These are phyloP conservation scores for Citrus inodora DNA, from an alignment of 345 rosid species.

Conservation along the genomic window DNA sequence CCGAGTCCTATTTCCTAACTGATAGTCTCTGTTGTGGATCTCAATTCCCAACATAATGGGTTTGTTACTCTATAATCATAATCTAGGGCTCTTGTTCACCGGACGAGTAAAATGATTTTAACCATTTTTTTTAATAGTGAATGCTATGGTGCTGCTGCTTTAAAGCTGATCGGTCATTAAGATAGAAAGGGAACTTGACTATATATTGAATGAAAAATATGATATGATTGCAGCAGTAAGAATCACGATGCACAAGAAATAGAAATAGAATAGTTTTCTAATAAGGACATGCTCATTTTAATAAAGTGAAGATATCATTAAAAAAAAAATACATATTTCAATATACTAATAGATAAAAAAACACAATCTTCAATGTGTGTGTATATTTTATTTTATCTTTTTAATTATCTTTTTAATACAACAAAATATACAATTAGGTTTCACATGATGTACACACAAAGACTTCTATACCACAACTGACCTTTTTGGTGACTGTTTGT, in stretches of 20 bases:
- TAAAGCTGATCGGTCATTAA: conserved; percentile 89
- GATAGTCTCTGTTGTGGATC: too few species aligned
- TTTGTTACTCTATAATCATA: background rate
- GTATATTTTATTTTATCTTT: background rate
- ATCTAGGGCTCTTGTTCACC: conserved; percentile 4
- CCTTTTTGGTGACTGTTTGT: conserved; percentile 40
- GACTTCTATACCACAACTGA: conserved; percentile 21
- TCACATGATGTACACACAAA: background rate
- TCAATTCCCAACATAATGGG: too few species aligned
- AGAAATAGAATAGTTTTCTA: too few species aligned
- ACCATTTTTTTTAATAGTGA: background rate
- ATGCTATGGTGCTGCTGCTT: conserved; percentile 22
- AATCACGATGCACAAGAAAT: background rate
- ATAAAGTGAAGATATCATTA: too few species aligned
- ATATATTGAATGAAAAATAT: conserved; percentile 16
- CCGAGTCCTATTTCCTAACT: too few species aligned
- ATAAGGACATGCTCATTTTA: too few species aligned
- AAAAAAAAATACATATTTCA: too few species aligned
- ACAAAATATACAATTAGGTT: background rate
- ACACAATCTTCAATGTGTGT: background rate
- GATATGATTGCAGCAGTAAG: background rate
- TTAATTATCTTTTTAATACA: too few species aligned
- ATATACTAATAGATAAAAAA: background rate
- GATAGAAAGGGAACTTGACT: conserved; percentile 75
- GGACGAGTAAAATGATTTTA: conserved; percentile 11